Evolutionary conservation across 441 rosid genomes (phyloP).

Genomic region (Isatis lusitanica): DNA sequence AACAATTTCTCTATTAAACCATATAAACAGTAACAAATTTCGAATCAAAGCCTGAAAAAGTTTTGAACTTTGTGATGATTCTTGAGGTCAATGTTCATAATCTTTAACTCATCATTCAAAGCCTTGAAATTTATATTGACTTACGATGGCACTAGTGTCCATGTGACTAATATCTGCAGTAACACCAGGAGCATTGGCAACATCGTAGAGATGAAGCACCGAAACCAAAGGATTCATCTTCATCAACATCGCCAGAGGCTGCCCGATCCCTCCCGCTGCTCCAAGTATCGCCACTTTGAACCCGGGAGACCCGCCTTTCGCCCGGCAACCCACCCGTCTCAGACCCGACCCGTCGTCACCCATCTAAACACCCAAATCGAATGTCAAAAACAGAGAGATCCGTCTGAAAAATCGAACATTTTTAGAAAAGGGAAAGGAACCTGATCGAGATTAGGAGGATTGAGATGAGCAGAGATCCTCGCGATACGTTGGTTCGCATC

Average conservation of each 20-base stretch:
- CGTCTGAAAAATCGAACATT: neutral
- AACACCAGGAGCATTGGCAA: slow-evolving; percentile 84
- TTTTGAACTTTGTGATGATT: neutral
- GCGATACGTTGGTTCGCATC: slow-evolving; percentile 65
- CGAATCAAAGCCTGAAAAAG: neutral
- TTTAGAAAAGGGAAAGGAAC: neutral
- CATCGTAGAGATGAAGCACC: slow-evolving; percentile 82
- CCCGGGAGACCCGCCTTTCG: slow-evolving; percentile 75
- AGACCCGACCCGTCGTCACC: slow-evolving; percentile 43
- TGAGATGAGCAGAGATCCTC: slow-evolving; percentile 67
- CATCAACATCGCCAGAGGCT: slow-evolving; percentile 83
- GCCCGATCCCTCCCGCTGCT: slow-evolving; percentile 95
- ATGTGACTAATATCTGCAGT: slow-evolving; percentile 89
- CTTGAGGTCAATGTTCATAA: neutral
- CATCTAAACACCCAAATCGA: slow-evolving; percentile 25
- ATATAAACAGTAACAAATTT: neutral
- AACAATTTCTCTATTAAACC: neutral
- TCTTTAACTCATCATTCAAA: neutral
- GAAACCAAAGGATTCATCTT: slow-evolving; percentile 91
- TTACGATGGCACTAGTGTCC: slow-evolving; percentile 79
- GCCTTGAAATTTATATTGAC: neutral
- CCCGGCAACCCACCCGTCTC: slow-evolving; percentile 53
- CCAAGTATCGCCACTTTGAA: slow-evolving; percentile 88
- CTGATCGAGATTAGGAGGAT: slow-evolving; percentile 52
- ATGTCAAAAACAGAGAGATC: neutral